A percentile compares a stretch with the other conserved stretches of the same genome.
phyloP scores from a whole-genome alignment of 2,329 filamentous ascomycete genomes.

The Apiospora pterosperma region DNA sequence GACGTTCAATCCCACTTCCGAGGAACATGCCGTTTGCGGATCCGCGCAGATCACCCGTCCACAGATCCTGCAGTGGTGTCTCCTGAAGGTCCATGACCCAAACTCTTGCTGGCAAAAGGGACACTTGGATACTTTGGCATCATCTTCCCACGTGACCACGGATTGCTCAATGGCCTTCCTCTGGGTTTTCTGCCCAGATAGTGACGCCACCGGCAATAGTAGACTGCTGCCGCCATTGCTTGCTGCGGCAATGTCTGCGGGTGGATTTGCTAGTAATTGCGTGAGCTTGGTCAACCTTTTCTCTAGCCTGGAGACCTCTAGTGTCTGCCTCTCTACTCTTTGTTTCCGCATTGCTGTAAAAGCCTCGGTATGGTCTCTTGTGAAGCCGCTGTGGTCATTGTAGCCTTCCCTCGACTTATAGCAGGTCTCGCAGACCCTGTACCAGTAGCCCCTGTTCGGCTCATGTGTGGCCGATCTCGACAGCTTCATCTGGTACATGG shows the following conservation, averaged over 20 bases:
- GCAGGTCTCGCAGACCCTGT: slow-evolving; percentile 95
- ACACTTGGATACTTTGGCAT: slow-evolving; percentile 73
- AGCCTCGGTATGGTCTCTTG: slow-evolving; percentile 66
- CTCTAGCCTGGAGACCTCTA: slow-evolving; percentile 87
- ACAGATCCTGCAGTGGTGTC: slow-evolving; percentile 93
- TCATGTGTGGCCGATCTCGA: slow-evolving; percentile 87
- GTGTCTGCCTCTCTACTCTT: slow-evolving; percentile 76
- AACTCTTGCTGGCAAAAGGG: slow-evolving; percentile 97
- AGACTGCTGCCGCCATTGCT: slow-evolving; percentile 49
- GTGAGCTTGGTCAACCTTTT: slow-evolving; percentile 90
- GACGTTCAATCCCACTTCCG: slow-evolving; percentile 77
- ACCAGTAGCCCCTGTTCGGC: slow-evolving; percentile 87
- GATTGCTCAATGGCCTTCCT: slow-evolving; percentile 85
- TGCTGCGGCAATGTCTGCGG: slow-evolving; percentile 57
- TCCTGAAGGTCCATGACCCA: slow-evolving; percentile 83
- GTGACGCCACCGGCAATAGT: slow-evolving; percentile 56
- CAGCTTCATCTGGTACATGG: slow-evolving; percentile 99
- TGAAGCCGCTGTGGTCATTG: slow-evolving; percentile 76
- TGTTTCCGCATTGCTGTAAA: slow-evolving; percentile 72
- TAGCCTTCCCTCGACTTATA: slow-evolving; percentile 96
- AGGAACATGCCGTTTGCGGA: slow-evolving; percentile 77
- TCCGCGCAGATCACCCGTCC: slow-evolving; percentile 93
- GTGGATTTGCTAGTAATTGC: slow-evolving; percentile 72
- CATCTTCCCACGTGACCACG: slow-evolving; percentile 93
- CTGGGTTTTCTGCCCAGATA: slow-evolving; percentile 68